phyloP scores from a whole-genome alignment of 345 rosid genomes.

The Sisymbrium irio region DNA sequence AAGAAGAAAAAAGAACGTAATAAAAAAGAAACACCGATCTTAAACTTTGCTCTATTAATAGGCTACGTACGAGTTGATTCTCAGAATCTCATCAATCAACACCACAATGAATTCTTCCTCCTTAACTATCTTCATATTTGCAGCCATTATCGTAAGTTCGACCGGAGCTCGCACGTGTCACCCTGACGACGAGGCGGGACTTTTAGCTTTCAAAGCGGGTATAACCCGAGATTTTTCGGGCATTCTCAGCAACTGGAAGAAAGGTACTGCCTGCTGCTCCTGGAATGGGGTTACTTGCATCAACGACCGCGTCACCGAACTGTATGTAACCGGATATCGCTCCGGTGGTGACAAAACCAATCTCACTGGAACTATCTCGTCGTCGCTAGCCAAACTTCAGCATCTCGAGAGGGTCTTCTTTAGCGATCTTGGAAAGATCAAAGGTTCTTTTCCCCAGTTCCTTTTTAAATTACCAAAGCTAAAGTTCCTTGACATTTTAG shows the following conservation, averaged over 20 bases:
- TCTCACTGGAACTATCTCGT: conserved; percentile 60
- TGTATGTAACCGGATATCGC: not conserved
- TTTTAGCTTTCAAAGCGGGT: too few relatives aligned
- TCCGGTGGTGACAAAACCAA: too few relatives aligned
- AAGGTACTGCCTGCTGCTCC: too few relatives aligned
- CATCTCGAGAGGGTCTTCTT: conserved; percentile 25
- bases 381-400: conserved; percentile 44
- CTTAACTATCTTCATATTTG: conserved; percentile 13
- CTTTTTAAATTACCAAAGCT: conserved; percentile 51
- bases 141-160: conserved; percentile 15
- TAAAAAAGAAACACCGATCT: not conserved
- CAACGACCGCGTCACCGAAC: not conserved
- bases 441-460: conserved; percentile 55
- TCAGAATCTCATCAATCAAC: not conserved
- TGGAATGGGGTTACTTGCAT: not conserved
- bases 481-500: conserved; percentile 43
- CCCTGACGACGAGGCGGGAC: conserved; percentile 14
- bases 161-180: conserved; percentile 7
- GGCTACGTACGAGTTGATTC: not conserved
- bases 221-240: too few relatives aligned
- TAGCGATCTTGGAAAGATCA: conserved; percentile 24
- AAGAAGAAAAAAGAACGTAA: not conserved
- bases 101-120: conserved; percentile 3
- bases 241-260: too few relatives aligned
- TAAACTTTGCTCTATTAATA: not conserved